These are phyloP conservation scores for Ramaria sp. DNA, from an alignment of 768 basidiomycete species.

Conservation along the genomic window DNA sequence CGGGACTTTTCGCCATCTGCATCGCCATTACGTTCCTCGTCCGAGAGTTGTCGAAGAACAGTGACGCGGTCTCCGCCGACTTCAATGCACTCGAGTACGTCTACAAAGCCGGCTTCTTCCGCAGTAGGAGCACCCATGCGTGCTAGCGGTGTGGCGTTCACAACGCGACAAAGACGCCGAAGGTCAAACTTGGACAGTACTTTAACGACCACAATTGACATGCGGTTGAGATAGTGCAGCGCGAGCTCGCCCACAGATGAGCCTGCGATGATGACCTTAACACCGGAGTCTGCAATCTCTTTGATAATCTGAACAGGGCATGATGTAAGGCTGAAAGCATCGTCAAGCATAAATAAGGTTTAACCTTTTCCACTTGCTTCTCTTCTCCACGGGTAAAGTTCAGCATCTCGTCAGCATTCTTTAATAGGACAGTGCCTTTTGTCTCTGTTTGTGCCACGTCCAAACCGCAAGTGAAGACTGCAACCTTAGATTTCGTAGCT, in stretches of 20 bases:
- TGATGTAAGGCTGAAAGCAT: constrained; percentile 1
- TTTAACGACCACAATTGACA: constrained; percentile 91
- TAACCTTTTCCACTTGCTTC: constrained; percentile 85
- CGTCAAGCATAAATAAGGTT: not conserved
- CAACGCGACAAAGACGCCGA: constrained; percentile 86
- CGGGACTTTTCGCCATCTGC: constrained; percentile 57
- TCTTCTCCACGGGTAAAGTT: constrained; percentile 96
- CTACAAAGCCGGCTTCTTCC: constrained; percentile 90
- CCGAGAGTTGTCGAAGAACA: constrained; percentile 75
- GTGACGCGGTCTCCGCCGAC: constrained; percentile 98
- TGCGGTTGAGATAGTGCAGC: constrained; percentile 90
- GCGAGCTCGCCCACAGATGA: constrained; percentile 91
- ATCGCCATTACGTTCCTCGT: constrained; percentile 44
- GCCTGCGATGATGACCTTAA: constrained; percentile 90
- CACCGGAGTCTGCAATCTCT: constrained; percentile 93
- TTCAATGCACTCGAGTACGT: constrained; percentile 91
- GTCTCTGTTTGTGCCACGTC: constrained; percentile 97
- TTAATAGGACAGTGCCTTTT: constrained; percentile 94
- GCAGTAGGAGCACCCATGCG: constrained; percentile 92
- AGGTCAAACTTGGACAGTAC: constrained; percentile 98
- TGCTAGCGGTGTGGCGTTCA: constrained; percentile 92
- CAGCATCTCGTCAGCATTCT: constrained; percentile 92
- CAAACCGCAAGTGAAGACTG: constrained; percentile 86
- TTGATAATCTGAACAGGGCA: constrained; percentile 66
- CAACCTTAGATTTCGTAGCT: constrained; percentile 79